A percentile compares a stretch with the other conserved stretches of the same genome.
phyloP scores from a whole-genome alignment of 768 basidiomycete species.

The Clitopilus passeckerianus region DNA sequence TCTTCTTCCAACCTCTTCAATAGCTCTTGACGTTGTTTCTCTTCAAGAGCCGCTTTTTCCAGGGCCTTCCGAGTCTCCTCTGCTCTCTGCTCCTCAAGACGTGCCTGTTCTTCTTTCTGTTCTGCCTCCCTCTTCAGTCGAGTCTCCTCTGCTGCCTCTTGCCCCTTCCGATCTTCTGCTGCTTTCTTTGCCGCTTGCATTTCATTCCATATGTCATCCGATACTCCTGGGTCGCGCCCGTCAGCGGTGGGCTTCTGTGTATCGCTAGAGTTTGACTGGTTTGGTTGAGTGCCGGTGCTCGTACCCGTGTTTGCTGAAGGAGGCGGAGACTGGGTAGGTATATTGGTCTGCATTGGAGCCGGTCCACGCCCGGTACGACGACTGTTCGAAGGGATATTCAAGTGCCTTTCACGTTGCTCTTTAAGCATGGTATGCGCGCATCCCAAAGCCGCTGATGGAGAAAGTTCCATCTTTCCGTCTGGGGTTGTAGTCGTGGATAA shows the following conservation, averaged over 20 bases:
- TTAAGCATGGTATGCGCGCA: too few relatives aligned
- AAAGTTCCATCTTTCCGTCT: too few relatives aligned
- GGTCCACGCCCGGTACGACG: too few relatives aligned
- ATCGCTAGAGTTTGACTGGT: too few relatives aligned
- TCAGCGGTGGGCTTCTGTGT: too few relatives aligned
- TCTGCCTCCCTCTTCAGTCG: constrained; percentile 20
- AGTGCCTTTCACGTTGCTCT: too few relatives aligned
- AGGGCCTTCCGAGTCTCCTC: neutral
- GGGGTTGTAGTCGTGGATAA: constrained; percentile 10
- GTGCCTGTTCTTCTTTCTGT: constrained; percentile 18
- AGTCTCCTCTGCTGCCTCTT: constrained; percentile 17
- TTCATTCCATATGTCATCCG: constrained; percentile 46
- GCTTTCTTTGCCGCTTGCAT: constrained; percentile 36
- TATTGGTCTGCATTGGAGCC: too few relatives aligned
- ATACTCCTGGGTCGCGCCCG: constrained; percentile 45
- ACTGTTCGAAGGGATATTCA: too few relatives aligned
- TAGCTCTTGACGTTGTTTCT: neutral
- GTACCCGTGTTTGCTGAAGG: too few relatives aligned
- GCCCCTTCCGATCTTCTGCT: constrained; percentile 19
- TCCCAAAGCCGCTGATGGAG: too few relatives aligned
- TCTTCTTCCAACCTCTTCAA: constrained; percentile 11
- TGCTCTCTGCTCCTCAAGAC: constrained; percentile 14
- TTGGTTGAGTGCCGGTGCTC: too few relatives aligned
- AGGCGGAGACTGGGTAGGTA: too few relatives aligned
- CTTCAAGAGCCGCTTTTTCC: neutral